Evolutionary conservation across 1,284 basidiomycete species (phyloP).

Genomic region (Apiotrichum veenhuisii): DNA sequence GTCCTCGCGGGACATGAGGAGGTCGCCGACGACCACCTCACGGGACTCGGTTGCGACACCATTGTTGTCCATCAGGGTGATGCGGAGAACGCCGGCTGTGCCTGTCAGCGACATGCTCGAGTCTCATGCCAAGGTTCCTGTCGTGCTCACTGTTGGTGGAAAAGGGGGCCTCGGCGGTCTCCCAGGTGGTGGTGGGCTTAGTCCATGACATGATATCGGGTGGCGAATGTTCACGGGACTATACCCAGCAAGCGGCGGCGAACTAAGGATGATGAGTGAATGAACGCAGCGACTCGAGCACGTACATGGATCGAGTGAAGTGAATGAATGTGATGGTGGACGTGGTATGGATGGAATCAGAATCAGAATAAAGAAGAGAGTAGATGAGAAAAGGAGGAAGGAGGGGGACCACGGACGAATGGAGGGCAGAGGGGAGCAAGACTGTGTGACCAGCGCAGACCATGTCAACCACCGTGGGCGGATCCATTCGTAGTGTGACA

Average conservation of each 20-base stretch:
- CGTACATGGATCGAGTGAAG: background rate
- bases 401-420: background rate
- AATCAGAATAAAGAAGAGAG: background rate
- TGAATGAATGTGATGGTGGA: background rate
- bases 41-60: background rate
- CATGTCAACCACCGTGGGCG: no score
- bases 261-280: background rate
- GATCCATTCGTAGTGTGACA: no score
- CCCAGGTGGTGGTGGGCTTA: background rate
- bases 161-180: background rate
- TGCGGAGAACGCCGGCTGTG: background rate
- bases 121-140: background rate
- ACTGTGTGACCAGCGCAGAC: background rate
- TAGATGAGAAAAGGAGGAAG: background rate
- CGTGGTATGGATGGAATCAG: background rate
- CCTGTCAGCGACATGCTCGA: background rate
- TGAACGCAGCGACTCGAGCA: background rate
- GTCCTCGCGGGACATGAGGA: background rate
- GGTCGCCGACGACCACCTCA: constrained; percentile 5
- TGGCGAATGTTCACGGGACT: background rate
- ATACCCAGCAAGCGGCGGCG: background rate
- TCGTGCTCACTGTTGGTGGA: background rate
- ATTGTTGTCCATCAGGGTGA: background rate
- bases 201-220: background rate
- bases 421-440: background rate